Evolutionary conservation across 352 stramenopile genomes (phyloP).

Genomic region (Pythium diclinum): DNA sequence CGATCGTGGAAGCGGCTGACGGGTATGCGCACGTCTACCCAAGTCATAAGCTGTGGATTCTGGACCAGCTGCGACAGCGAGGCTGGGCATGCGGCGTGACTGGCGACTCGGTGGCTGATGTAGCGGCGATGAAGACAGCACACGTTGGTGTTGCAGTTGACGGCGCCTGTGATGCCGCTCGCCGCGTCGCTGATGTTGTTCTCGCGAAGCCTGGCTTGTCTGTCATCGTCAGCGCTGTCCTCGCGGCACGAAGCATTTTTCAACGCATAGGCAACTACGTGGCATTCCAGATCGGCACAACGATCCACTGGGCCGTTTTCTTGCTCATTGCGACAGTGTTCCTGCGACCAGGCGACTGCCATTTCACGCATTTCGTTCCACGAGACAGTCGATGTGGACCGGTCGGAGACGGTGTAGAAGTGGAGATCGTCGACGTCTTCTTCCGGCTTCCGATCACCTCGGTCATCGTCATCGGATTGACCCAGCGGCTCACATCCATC

Average conservation of each 20-base stretch:
- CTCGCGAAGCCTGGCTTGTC: conserved; percentile 91
- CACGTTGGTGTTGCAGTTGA: conserved; percentile 79
- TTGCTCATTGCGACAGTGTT: conserved; percentile 92
- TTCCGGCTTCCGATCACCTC: conserved; percentile 93
- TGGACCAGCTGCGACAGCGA: conserved; percentile 82
- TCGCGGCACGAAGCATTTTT: conserved; percentile 92
- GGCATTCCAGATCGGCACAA: conserved; percentile 92
- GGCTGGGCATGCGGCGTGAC: conserved; percentile 77
- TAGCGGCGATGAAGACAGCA: conserved; percentile 62
- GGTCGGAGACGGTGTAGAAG: conserved; percentile 32
- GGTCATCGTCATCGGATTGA: conserved; percentile 32
- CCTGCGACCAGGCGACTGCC: conserved; percentile 79
- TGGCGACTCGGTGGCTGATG: conserved; percentile 71
- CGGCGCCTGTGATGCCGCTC: conserved; percentile 84
- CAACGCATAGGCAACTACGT: conserved; percentile 93
- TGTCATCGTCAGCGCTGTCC: conserved; percentile 90
- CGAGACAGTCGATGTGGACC: conserved; percentile 40
- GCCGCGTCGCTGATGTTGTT: conserved; percentile 92
- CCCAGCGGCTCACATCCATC: conserved; percentile 12
- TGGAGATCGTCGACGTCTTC: conserved; percentile 53
- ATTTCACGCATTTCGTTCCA: conserved; percentile 67
- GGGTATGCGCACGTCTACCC: conserved; percentile 94
- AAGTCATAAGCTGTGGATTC: conserved; percentile 90
- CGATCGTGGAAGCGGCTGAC: conserved; percentile 85
- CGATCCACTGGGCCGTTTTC: conserved; percentile 91